Percentiles rank a stretch among this genome's conserved stretches.
Conservation (phyloP, 164 flowering plant species). For the Tinospora cordifolia region DNA sequence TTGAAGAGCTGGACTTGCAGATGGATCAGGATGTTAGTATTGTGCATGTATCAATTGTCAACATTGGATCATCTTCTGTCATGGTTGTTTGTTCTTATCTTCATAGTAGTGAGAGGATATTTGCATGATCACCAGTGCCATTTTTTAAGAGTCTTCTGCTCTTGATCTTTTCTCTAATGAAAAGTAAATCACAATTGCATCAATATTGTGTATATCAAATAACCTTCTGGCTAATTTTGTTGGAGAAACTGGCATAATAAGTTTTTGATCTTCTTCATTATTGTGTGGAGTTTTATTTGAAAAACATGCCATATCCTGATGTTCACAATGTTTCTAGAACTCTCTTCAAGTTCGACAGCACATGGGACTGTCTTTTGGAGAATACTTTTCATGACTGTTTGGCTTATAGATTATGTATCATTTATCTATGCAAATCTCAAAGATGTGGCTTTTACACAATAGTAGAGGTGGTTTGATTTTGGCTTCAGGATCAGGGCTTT, state of each 20-base stretch:
- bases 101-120: neutral
- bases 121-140: neutral
- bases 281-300: neutral
- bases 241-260: neutral
- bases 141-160: neutral
- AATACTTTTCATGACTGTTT: neutral
- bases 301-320: neutral
- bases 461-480: too few relatives aligned
- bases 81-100: neutral
- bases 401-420: neutral
- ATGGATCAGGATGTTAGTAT: conserved; percentile 89
- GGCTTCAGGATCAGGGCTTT: too few relatives aligned
- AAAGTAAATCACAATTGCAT: neutral
- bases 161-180: neutral
- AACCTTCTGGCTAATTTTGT: neutral
- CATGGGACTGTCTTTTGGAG: neutral
- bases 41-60: neutral
- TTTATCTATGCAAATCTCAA: neutral
- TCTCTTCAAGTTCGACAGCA: neutral
- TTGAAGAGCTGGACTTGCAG: conserved; percentile 67
- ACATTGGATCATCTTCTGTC: neutral
- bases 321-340: neutral
- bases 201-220: neutral
- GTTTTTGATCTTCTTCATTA: neutral
- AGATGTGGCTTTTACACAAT: too few relatives aligned